Percentiles rank a stretch among this genome's conserved stretches.
These are phyloP conservation scores for Onygenales sp. DNA, from an alignment of 2,329 filamentous ascomycete species.

Conservation along the genomic window DNA sequence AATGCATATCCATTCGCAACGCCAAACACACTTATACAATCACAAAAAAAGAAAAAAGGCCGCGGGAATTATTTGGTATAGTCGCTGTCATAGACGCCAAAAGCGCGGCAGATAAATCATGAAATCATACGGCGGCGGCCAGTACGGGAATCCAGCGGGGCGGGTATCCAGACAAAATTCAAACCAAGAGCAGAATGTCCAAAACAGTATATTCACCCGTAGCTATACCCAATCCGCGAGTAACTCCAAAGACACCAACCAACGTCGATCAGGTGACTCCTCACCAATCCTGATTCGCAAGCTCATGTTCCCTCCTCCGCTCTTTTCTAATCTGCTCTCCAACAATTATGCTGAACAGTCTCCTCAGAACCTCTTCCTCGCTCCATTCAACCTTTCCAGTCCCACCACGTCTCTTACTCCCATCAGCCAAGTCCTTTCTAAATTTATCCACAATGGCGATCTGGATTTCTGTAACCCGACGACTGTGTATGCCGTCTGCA, in stretches of 20 bases:
- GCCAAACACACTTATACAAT: too few species aligned
- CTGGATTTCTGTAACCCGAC: constrained; percentile 32
- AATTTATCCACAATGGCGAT: constrained; percentile 34
- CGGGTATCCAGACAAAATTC: too few species aligned
- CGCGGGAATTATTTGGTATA: too few species aligned
- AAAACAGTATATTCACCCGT: too few species aligned
- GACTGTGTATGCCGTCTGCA: constrained; percentile 30
- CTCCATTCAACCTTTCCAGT: constrained; percentile 32
- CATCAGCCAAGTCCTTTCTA: constrained; percentile 25
- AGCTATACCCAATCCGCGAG: background rate
- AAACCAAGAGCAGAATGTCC: too few species aligned
- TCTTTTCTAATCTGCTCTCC: constrained; percentile 37
- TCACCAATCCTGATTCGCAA: background rate
- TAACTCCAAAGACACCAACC: background rate
- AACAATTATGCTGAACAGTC: constrained; percentile 38
- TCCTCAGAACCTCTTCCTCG: constrained; percentile 33
- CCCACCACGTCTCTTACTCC: constrained; percentile 26
- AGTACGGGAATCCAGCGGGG: too few species aligned
- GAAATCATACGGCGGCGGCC: too few species aligned
- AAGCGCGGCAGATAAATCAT: too few species aligned
- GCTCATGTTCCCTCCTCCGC: constrained; percentile 14
- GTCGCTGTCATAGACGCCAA: too few species aligned
- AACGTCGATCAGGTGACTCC: background rate
- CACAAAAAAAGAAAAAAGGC: too few species aligned
- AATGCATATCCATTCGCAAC: too few species aligned